Evolutionary conservation across 2,329 filamentous ascomycete species (phyloP).

Genomic region (Penicillium fuscoglaucum): DNA sequence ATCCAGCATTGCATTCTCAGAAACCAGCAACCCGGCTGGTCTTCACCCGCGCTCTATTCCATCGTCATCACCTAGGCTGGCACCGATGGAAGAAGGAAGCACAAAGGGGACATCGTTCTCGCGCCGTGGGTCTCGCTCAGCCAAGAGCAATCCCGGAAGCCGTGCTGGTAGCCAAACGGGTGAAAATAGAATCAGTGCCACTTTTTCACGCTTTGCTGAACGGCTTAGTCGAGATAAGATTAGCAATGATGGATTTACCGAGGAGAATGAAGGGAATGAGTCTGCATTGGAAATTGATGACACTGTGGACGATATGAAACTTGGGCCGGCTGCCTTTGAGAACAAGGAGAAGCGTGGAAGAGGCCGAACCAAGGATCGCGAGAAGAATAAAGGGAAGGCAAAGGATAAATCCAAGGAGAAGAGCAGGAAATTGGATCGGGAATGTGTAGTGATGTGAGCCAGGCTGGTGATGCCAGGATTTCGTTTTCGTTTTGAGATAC

Average conservation of each 20-base stretch:
- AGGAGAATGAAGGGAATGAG: constrained; percentile 31
- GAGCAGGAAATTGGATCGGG: constrained; percentile 42
- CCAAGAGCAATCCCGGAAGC: constrained; percentile 37
- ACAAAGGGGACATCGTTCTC: constrained; percentile 27
- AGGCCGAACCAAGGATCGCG: constrained; percentile 24
- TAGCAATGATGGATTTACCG: constrained; percentile 26
- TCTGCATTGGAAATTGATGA: constrained; percentile 24
- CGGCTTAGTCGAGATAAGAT: constrained; percentile 35
- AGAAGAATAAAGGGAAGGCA: constrained; percentile 28
- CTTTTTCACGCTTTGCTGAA: constrained; percentile 38
- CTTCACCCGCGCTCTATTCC: constrained; percentile 26
- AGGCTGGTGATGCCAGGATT: constrained; percentile 1
- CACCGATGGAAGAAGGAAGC: constrained; percentile 28
- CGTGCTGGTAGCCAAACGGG: constrained; percentile 38
- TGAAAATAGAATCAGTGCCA: constrained; percentile 38
- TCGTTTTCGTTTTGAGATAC: constrained; percentile 8
- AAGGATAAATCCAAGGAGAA: constrained; percentile 41
- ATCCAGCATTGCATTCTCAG: constrained; percentile 33
- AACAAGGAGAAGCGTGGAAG: constrained; percentile 27
- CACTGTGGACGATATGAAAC: constrained; percentile 15
- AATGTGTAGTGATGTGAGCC: constrained; percentile 45
- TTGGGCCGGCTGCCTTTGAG: constrained; percentile 18
- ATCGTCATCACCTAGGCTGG: constrained; percentile 28
- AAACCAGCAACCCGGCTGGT: constrained; percentile 15
- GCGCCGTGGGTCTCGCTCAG: constrained; percentile 31